phyloP scores from a whole-genome alignment of 2,329 filamentous ascomycete species.

The Colletotrichum siamense region DNA sequence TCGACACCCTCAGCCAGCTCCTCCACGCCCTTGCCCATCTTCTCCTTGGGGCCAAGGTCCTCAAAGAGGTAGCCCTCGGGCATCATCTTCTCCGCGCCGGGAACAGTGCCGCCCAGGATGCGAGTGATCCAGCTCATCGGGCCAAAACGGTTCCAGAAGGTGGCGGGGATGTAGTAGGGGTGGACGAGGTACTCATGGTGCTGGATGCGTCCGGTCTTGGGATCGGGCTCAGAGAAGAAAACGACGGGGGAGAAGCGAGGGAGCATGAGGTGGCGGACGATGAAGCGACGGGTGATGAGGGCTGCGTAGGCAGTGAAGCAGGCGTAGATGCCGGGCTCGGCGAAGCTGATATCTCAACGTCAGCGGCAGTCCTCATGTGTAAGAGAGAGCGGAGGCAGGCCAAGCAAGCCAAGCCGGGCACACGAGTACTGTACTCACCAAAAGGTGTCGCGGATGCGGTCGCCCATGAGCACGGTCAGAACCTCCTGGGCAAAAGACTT shows the following conservation, averaged over 20 bases:
- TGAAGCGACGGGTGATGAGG: slow-evolving; percentile 57
- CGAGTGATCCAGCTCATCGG: slow-evolving; percentile 55
- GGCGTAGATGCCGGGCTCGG: slow-evolving; percentile 44
- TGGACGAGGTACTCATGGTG: slow-evolving; percentile 60
- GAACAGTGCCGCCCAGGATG: slow-evolving; percentile 48
- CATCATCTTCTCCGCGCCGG: slow-evolving; percentile 47
- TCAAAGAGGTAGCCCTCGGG: slow-evolving; percentile 58
- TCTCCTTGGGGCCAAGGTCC: slow-evolving; percentile 66
- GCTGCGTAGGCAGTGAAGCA: slow-evolving; percentile 40
- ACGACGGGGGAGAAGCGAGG: slow-evolving; percentile 56
- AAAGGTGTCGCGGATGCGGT: slow-evolving; percentile 69
- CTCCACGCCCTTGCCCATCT: slow-evolving; percentile 57
- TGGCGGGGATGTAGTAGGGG: slow-evolving; percentile 69
- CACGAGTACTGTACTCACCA: slow-evolving; percentile 47
- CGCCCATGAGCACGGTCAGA: slow-evolving; percentile 67
- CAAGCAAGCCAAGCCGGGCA: not conserved
- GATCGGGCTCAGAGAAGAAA: slow-evolving; percentile 53
- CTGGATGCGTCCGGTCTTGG: slow-evolving; percentile 57
- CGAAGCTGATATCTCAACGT: slow-evolving; percentile 40
- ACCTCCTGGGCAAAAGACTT: slow-evolving; percentile 54
- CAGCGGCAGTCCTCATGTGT: not conserved
- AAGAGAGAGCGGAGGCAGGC: not conserved
- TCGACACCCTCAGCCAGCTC: slow-evolving; percentile 41
- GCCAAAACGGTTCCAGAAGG: slow-evolving; percentile 67
- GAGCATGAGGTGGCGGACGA: slow-evolving; percentile 62